Base-by-base conservation (phyloP, 306 rosid species). In the Inga leiocalycina region DNA sequence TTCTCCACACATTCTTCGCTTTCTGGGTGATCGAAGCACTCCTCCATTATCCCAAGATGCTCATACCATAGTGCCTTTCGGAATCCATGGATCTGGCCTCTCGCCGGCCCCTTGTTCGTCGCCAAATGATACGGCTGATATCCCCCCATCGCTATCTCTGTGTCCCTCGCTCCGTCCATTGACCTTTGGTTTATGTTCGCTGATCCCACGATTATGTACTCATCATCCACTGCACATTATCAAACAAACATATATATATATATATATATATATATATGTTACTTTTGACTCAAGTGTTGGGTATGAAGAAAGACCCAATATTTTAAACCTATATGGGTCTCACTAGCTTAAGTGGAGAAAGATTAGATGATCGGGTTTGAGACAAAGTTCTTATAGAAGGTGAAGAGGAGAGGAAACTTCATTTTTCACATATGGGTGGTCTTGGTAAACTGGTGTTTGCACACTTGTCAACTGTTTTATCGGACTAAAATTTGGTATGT, bases 171-270 rank as follows among this genome's bases (percentile, higher is more conserved):
- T 22, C 94, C 94, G 73, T 91, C 94, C 92, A 91, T 91, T 75
- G 94, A 91, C 86, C 94, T 88, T 69, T 91, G 94, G 86, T 91
- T 91, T 77, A 91, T 91, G 87, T 91, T 91, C 8, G 94, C 94
- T 49, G 94, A 91, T 76, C 94, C 92, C 37, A 91, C 27, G 24
- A 91, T 91, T 87, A 91, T 87, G 88, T 91, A 91, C 82, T 91
- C 94, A 61, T 91, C 94, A 83, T 91, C 94, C 84, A 91, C 94
- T 91, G 88, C 86, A 79, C 8, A 66, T 19, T 68, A 16, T 17
- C 43, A 68, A 8, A 27, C 39, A 56, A 17, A 19, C 27, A 57
- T 8, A 2, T 54, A 15, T 3, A 4, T 51, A 32, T 2, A n/a
- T n/a, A 57, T 8, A 2, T 54, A 15, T 3, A 4, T 51, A 2